A percentile compares a stretch with the other conserved stretches of the same genome.
phyloP scores from a whole-genome alignment of 106 monocot genomes.

The Apostasia shenzhenica region DNA sequence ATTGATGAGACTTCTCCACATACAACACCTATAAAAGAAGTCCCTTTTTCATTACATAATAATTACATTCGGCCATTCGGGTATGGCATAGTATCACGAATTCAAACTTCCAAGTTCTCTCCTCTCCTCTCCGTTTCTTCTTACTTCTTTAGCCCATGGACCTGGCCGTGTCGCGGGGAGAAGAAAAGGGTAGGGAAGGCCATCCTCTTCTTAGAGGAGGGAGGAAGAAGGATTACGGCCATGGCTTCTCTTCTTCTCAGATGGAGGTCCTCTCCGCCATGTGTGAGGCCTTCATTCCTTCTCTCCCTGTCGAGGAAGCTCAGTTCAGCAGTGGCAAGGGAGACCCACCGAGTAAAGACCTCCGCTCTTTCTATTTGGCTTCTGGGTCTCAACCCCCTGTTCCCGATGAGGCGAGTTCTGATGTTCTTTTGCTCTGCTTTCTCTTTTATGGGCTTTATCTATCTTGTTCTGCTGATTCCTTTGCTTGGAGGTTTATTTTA shows the following conservation, averaged over 20 bases:
- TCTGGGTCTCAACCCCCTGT: constrained; percentile 37
- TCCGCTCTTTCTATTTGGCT: constrained; percentile 38
- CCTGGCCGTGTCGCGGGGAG: not conserved
- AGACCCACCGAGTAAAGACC: constrained; percentile 22
- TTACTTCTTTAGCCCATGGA: no score
- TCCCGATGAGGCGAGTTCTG: constrained; percentile 41
- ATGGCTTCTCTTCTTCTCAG: constrained; percentile 49
- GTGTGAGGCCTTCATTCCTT: constrained; percentile 61
- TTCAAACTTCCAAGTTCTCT: no score
- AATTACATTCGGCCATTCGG: no score
- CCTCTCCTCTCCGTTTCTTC: no score
- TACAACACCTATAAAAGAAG: no score
- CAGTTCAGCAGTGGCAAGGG: constrained; percentile 13
- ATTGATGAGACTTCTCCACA: no score
- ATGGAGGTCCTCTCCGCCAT: constrained; percentile 52
- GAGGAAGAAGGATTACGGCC: constrained; percentile 18
- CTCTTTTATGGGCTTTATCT: not conserved
- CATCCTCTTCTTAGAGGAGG: constrained; percentile 63
- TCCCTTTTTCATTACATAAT: no score
- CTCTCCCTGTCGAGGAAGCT: constrained; percentile 19
- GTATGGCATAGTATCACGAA: no score
- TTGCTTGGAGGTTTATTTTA: no score
- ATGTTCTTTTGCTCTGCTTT: not conserved
- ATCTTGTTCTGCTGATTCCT: not conserved
- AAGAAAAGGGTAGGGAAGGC: constrained; percentile 18